Base-by-base conservation (phyloP, 176 grass and related monocot species). In the Musa beccarii region DNA sequence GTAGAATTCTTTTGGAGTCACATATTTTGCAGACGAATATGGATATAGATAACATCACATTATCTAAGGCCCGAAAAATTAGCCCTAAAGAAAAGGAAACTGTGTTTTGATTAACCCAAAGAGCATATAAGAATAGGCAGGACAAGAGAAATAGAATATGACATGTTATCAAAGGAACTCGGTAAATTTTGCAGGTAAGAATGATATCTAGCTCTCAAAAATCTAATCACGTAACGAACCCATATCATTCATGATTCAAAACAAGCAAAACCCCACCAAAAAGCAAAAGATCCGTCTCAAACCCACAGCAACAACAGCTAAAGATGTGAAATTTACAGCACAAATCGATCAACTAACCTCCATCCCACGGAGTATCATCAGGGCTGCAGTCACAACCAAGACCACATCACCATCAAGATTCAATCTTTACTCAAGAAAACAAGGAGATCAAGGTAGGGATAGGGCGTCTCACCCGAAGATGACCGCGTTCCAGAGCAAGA, bases 301-400 rank as follows among this genome's bases (percentile, higher is more conserved):
- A 75, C 11, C 54, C 14, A 49, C 16, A 76, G 25, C 19, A 49
- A 53, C 54, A 12, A 53, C n/a, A 73, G 5, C 11, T 24, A 55
- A 54, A 15, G 9, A 54, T 53, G 2, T 1, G 23, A 52, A 23
- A 74, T 21, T 8, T 55, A 43, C n/a, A 63, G 28, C 57, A 49
- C 49, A 53, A 52, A 23, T 65, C 49, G 55, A 85, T 34, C 29
- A 55, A 59, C 79, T 61, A 63, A 86, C 84, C 85, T 76, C 85
- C 85, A 87, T 87, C 85, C 85, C 85, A 87, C 28, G 85, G 77
- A 59, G 81, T 87, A 72, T 87, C 85, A 84, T 87, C 85, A 56
- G 85, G 85, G 5, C 85, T 87, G 85, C 73, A 87, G 79, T 66
- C 64, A 87, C n/a, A n/a, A 63, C 21, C 53, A 16, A 43, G 72